Conservation (phyloP, 2,329 filamentous ascomycete species). For the Talaromyces albobiverticillius region DNA sequence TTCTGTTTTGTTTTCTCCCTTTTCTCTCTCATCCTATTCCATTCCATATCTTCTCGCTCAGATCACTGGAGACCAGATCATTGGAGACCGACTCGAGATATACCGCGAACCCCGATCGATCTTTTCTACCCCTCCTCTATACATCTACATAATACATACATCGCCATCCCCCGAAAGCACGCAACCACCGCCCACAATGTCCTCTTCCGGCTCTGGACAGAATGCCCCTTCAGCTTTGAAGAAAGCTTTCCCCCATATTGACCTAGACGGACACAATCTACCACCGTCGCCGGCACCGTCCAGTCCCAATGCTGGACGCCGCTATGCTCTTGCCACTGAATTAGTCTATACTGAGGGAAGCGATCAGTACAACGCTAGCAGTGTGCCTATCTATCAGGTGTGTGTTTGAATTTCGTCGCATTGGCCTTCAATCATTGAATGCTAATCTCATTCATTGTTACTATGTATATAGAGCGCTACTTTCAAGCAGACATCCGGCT, state of each 20-base stretch:
- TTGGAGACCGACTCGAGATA: neutral
- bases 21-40: neutral
- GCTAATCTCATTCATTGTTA: neutral
- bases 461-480: conserved; percentile 86
- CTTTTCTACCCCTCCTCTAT: neutral
- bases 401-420: conserved; percentile 8
- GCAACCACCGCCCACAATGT: conserved; percentile 33
- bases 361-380: conserved; percentile 96
- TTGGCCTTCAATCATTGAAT: too few species aligned
- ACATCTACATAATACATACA: neutral
- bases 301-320: conserved; percentile 77
- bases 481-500: conserved; percentile 86
- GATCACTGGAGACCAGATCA: too few species aligned
- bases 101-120: neutral
- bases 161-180: conserved; percentile 20
- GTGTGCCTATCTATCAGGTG: conserved; percentile 92
- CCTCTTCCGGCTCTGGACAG: conserved; percentile 31
- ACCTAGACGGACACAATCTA: conserved; percentile 78
- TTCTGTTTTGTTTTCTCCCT: neutral
- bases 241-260: conserved; percentile 61
- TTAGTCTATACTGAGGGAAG: conserved; percentile 93
- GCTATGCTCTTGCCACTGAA: conserved; percentile 93
- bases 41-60: neutral
- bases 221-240: conserved; percentile 27
- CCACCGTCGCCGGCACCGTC: conserved; percentile 92